phyloP scores from a whole-genome alignment of 2,329 filamentous ascomycete species.

The Arthrocladium fulminans region DNA sequence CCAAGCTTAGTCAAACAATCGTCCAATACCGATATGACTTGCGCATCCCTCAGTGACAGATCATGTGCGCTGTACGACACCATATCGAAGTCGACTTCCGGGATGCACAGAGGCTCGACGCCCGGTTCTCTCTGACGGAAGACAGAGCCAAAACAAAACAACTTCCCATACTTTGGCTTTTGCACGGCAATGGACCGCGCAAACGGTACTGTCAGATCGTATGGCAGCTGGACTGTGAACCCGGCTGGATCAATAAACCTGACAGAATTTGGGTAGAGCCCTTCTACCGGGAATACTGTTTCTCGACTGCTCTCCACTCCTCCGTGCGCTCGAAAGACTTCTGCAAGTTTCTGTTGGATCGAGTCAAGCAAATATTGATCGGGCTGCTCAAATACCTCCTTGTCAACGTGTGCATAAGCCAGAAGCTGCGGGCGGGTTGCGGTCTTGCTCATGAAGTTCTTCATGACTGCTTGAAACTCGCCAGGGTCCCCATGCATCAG shows the following conservation, averaged over 20 bases:
- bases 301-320: conserved; percentile 72
- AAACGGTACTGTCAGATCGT: conserved; percentile 81
- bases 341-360: conserved; percentile 63
- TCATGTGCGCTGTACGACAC: conserved; percentile 75
- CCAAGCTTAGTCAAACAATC: conserved; percentile 79
- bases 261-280: conserved; percentile 65
- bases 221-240: conserved; percentile 78
- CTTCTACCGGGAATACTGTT: conserved; percentile 70
- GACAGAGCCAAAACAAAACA: conserved; percentile 75
- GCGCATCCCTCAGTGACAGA: conserved; percentile 80
- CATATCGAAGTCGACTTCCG: conserved; percentile 94
- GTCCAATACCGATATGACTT: conserved; percentile 87
- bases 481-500: conserved; percentile 74
- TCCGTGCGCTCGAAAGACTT: conserved; percentile 81
- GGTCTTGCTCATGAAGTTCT: conserved; percentile 71
- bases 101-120: conserved; percentile 70
- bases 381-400: conserved; percentile 15
- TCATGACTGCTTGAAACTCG: conserved; percentile 70
- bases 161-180: conserved; percentile 58
- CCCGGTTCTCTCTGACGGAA: conserved; percentile 67
- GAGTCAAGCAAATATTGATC: conserved; percentile 47
- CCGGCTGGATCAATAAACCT: conserved; percentile 74
- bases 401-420: conserved; percentile 41
- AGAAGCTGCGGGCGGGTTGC: conserved; percentile 62
- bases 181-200: conserved; percentile 67